phyloP scores from a whole-genome alignment of 768 basidiomycete species.

The Leccinum arenicola region DNA sequence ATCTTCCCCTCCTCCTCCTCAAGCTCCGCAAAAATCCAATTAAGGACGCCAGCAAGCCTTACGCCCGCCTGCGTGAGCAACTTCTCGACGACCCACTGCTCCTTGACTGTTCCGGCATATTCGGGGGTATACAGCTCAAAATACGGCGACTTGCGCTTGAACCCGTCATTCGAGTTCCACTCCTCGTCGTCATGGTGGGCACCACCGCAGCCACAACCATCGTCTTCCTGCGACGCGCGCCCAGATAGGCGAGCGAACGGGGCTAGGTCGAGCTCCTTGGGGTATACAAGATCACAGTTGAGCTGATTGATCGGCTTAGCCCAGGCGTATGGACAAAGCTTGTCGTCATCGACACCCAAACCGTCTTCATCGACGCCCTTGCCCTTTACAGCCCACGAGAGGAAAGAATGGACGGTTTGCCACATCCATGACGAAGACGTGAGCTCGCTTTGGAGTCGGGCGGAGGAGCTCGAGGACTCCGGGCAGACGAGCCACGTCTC shows the following conservation, averaged over 20 bases:
- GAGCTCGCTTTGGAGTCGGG: slow-evolving; percentile 3
- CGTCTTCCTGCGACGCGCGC: slow-evolving; percentile 3
- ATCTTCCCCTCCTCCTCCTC: neutral
- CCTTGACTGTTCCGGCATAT: slow-evolving; percentile 68
- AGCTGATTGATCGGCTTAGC: slow-evolving; percentile 66
- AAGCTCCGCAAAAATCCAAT: slow-evolving; percentile 55
- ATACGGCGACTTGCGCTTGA: slow-evolving; percentile 20
- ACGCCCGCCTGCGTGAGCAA: slow-evolving; percentile 81
- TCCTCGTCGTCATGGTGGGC: neutral
- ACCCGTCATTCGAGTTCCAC: neutral
- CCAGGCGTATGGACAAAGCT: slow-evolving; percentile 80
- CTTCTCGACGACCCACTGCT: slow-evolving; percentile 73
- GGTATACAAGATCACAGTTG: slow-evolving; percentile 85
- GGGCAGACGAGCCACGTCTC: slow-evolving; percentile 71
- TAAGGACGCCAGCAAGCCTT: slow-evolving; percentile 79
- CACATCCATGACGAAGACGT: slow-evolving; percentile 16
- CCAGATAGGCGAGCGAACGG: slow-evolving; percentile 29
- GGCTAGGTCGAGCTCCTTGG: slow-evolving; percentile 55
- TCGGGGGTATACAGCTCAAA: slow-evolving; percentile 79
- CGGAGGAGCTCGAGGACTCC: slow-evolving; percentile 3
- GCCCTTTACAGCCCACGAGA: neutral
- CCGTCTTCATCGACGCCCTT: slow-evolving; percentile 17
- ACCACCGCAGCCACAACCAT: neutral
- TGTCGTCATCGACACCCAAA: slow-evolving; percentile 48
- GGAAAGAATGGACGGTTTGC: slow-evolving; percentile 24